Conservation (phyloP, 371 early-diverging fungal species). For the Mortierella sp. region DNA sequence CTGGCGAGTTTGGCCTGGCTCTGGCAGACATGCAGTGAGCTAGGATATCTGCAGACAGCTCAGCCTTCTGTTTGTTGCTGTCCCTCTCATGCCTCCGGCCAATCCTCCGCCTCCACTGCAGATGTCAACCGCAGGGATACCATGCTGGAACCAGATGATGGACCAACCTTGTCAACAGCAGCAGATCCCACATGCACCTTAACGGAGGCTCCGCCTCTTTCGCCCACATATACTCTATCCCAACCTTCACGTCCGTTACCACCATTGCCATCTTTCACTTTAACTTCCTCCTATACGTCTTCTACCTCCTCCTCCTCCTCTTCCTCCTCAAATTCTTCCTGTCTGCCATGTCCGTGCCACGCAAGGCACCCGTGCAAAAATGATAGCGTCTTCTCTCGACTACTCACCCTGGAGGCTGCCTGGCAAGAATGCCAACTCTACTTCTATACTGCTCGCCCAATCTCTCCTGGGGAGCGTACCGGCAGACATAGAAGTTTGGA, state of each 20-base stretch:
- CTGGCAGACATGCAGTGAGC: conserved; percentile 51
- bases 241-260: neutral
- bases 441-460: conserved; percentile 15
- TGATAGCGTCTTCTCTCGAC: conserved; percentile 32
- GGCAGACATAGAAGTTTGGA: no score
- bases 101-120: neutral
- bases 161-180: no score
- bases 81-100: neutral
- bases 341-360: conserved; percentile 27
- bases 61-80: conserved; percentile 40
- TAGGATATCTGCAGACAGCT: conserved; percentile 42
- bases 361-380: neutral
- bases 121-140: no score
- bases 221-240: no score
- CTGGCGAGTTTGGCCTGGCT: conserved; percentile 42
- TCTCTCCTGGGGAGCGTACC: no score
- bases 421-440: conserved; percentile 50
- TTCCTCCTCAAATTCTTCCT: neutral
- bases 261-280: neutral
- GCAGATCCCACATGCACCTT: no score
- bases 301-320: neutral
- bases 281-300: neutral
- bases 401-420: conserved; percentile 38
- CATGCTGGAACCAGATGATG: no score
- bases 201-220: no score